Percentiles rank a stretch among this genome's conserved stretches.
Evolutionary conservation across 2,329 filamentous ascomycete species (phyloP).

Genomic region (Bisporella sp.): DNA sequence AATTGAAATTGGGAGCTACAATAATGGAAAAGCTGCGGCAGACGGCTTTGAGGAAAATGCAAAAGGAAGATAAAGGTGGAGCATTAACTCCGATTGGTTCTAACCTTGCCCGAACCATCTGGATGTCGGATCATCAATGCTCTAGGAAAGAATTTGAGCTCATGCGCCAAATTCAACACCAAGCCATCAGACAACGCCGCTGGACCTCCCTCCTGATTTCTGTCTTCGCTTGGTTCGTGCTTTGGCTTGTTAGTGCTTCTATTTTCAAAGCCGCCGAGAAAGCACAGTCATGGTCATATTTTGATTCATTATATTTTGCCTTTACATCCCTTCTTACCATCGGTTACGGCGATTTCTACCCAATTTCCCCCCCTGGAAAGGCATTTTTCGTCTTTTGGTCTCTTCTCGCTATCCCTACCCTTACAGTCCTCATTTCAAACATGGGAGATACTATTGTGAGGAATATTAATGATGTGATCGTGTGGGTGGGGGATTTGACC

Average conservation of each 20-base stretch:
- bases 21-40: slow-evolving; percentile 54
- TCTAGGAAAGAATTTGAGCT: slow-evolving; percentile 59
- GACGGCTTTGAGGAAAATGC: slow-evolving; percentile 37
- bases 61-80: slow-evolving; percentile 36
- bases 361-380: slow-evolving; percentile 67
- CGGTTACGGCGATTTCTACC: slow-evolving; percentile 76
- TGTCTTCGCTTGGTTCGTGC: slow-evolving; percentile 56
- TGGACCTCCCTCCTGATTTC: slow-evolving; percentile 71
- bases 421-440: slow-evolving; percentile 79
- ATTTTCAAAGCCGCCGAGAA: slow-evolving; percentile 56
- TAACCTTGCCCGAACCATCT: neutral
- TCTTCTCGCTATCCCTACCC: slow-evolving; percentile 75
- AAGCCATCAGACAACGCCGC: slow-evolving; percentile 56
- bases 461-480: slow-evolving; percentile 45
- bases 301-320: slow-evolving; percentile 76
- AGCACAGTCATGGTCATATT: slow-evolving; percentile 61
- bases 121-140: neutral
- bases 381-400: slow-evolving; percentile 92
- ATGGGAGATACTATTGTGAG: slow-evolving; percentile 79
- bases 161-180: slow-evolving; percentile 73
- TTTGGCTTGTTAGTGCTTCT: slow-evolving; percentile 76
- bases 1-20: slow-evolving; percentile 44
- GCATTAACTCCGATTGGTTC: slow-evolving; percentile 38
- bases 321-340: slow-evolving; percentile 80
- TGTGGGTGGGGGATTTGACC: slow-evolving; percentile 50